These are phyloP conservation scores for Moringa oleifera DNA, from an alignment of 345 rosid species.

Conservation along the genomic window DNA sequence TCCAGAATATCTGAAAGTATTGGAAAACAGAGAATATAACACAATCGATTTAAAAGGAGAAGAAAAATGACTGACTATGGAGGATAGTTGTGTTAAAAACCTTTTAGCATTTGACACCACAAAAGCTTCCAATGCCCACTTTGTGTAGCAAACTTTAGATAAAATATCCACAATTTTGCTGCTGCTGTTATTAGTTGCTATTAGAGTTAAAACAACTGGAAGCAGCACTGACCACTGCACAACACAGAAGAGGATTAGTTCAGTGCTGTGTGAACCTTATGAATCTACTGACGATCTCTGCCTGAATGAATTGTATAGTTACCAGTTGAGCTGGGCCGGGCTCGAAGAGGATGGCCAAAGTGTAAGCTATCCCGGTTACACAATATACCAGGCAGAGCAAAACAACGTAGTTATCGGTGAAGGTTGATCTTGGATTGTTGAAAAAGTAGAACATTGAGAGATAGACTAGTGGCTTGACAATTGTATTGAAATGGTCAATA, in stretches of 20 bases:
- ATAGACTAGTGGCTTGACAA: slow-evolving; percentile 83
- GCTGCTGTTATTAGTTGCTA: slow-evolving; percentile 51
- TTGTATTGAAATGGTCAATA: slow-evolving; percentile 79
- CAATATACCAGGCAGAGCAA: slow-evolving; percentile 84
- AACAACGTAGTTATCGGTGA: slow-evolving; percentile 70
- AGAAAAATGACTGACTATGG: too few relatives aligned
- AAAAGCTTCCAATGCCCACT: slow-evolving; percentile 97
- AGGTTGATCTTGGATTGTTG: slow-evolving; percentile 89
- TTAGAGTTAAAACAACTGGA: slow-evolving; percentile 89
- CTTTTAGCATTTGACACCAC: slow-evolving; percentile 93
- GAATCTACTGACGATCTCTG: background rate
- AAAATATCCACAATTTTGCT: slow-evolving; percentile 27
- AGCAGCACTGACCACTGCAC: slow-evolving; percentile 96
- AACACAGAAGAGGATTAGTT: slow-evolving; percentile 1
- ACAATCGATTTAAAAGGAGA: background rate
- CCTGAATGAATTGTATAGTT: slow-evolving; percentile 15
- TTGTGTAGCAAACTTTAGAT: slow-evolving; percentile 64
- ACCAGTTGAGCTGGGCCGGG: slow-evolving; percentile 97
- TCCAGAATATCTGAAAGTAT: slow-evolving; percentile 63
- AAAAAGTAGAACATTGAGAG: slow-evolving; percentile 98
- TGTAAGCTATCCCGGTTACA: slow-evolving; percentile 89
- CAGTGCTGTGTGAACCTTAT: background rate
- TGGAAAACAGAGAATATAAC: background rate
- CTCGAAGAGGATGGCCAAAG: slow-evolving; percentile 66
- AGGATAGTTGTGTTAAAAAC: slow-evolving; percentile 26